Evolutionary conservation across 805 yeast species (phyloP), one percentile per base, ranked within the genome.

Genomic region (Saturnispora ahearnii): DNA sequence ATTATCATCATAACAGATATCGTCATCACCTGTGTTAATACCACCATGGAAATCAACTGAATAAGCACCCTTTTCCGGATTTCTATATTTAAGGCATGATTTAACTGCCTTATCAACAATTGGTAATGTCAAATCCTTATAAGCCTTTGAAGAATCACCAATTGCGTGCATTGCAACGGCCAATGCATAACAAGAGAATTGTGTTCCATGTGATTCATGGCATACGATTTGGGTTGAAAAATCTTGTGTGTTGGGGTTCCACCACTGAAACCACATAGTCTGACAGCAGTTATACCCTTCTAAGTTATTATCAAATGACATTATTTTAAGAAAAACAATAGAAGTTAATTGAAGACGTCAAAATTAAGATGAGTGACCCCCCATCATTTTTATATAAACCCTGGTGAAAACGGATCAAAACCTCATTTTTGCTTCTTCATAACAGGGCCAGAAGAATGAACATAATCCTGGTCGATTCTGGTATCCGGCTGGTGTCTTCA

Each of bases 1-100:
- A 60, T 82, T 84, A 59, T 83, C 90, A 59, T 83, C 88, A 54
- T 79, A 79, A 62, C 82, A 82, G 38, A 83, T 78, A 61, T 83
- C 88, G 58, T 80, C 75, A 59, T 77, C 81, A 4, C 82, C 81
- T 8, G 61, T 56, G 22, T 57, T 53, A 2, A 38, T 31, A 5
- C 54, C 55, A 13, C 59, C 57, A 30, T 53, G 55, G 30, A 53
- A 51, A 34, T 57, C 55, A 1, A 87, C 88, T 40, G 84, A 77
- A 64, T 73, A 84, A 4, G 83, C 87, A 50, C 74, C 74, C 41
- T 67, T 59, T 52, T 71, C 64, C 5, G 69, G 67, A 55, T 77
- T 75, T 63, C 75, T 74, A 64, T 79, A 82, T 53, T 67, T 70
- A 49, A 70, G 73, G 50, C 81, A 70, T 1, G 74, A 72, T 46